Evolutionary conservation across 352 stramenopile species (phyloP).

Genomic region (Pythium volutum): DNA sequence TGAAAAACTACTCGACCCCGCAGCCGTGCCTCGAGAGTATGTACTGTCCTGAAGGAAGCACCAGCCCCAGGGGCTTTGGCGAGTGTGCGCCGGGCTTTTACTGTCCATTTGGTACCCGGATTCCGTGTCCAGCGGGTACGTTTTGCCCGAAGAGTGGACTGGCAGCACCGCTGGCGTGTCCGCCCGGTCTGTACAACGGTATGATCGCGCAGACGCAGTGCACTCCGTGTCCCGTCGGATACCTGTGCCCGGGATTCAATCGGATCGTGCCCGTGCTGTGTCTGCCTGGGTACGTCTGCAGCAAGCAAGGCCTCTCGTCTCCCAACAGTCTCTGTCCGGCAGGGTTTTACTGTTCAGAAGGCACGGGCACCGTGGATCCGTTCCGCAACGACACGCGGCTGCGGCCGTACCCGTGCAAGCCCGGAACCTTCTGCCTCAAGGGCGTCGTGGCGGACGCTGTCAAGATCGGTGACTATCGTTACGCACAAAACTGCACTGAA

Average conservation of each 20-base stretch:
- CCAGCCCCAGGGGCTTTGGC: slow-evolving; percentile 74
- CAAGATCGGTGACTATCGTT: slow-evolving; percentile 80
- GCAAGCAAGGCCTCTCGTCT: slow-evolving; percentile 66
- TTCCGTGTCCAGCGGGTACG: slow-evolving; percentile 89
- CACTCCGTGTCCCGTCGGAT: slow-evolving; percentile 87
- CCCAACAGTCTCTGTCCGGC: slow-evolving; percentile 93
- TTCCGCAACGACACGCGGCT: slow-evolving; percentile 97
- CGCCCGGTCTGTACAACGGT: slow-evolving; percentile 91
- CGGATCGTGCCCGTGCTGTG: slow-evolving; percentile 90
- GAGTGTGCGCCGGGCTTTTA: slow-evolving; percentile 90
- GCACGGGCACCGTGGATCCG: slow-evolving; percentile 91
- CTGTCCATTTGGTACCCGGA: slow-evolving; percentile 86
- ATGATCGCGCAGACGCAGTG: slow-evolving; percentile 91
- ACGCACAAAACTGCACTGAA: slow-evolving; percentile 91
- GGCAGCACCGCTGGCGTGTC: slow-evolving; percentile 85
- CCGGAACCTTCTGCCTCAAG: slow-evolving; percentile 95
- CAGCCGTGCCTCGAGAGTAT: slow-evolving; percentile 89
- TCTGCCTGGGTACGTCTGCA: slow-evolving; percentile 92
- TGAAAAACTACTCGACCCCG: slow-evolving; percentile 88
- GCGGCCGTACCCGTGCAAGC: slow-evolving; percentile 92
- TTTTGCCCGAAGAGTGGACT: slow-evolving; percentile 89
- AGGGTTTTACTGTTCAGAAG: slow-evolving; percentile 95
- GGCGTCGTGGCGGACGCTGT: slow-evolving; percentile 92
- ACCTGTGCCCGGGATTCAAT: slow-evolving; percentile 93
- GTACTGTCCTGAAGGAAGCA: slow-evolving; percentile 91